These are phyloP conservation scores for Casaregolazyma suthepensis DNA, from an alignment of 1,139 yeast species.

Conservation along the genomic window DNA sequence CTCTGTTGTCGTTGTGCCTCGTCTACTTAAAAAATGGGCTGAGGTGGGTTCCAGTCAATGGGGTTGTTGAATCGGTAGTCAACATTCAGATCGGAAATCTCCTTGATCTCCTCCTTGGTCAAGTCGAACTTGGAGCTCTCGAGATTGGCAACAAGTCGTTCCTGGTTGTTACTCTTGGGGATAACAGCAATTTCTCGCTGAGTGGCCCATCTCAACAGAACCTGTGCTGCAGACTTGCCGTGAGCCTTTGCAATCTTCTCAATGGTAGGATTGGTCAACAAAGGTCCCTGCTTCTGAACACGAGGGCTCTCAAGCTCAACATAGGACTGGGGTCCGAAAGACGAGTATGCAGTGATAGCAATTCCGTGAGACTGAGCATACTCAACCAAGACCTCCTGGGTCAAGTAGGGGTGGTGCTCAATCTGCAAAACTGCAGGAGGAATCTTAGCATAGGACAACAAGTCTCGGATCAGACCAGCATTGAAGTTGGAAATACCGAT, in stretches of 20 bases:
- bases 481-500: slow-evolving; percentile 82
- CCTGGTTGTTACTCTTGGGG: slow-evolving; percentile 59
- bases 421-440: slow-evolving; percentile 80
- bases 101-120: slow-evolving; percentile 40
- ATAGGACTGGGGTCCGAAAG: slow-evolving; percentile 61
- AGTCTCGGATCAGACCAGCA: slow-evolving; percentile 69
- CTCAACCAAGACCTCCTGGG: slow-evolving; percentile 62
- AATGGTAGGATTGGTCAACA: slow-evolving; percentile 47
- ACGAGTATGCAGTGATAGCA: slow-evolving; percentile 75
- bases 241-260: slow-evolving; percentile 46
- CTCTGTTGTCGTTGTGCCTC: too few species aligned
- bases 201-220: slow-evolving; percentile 65
- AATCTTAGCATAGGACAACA: slow-evolving; percentile 63
- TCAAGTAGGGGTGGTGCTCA: slow-evolving; percentile 89
- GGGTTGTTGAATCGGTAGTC: slow-evolving; percentile 83
- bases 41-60: slow-evolving; percentile 58
- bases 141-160: slow-evolving; percentile 52
- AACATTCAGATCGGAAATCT: slow-evolving; percentile 48
- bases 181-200: slow-evolving; percentile 62
- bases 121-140: slow-evolving; percentile 52
- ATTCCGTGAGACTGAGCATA: slow-evolving; percentile 57
- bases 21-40: slow-evolving; percentile 20
- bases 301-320: slow-evolving; percentile 45
- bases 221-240: slow-evolving; percentile 52
- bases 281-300: slow-evolving; percentile 49